Base-by-base conservation (phyloP, 2,329 filamentous ascomycete species). In the Pezicula carpinea region DNA sequence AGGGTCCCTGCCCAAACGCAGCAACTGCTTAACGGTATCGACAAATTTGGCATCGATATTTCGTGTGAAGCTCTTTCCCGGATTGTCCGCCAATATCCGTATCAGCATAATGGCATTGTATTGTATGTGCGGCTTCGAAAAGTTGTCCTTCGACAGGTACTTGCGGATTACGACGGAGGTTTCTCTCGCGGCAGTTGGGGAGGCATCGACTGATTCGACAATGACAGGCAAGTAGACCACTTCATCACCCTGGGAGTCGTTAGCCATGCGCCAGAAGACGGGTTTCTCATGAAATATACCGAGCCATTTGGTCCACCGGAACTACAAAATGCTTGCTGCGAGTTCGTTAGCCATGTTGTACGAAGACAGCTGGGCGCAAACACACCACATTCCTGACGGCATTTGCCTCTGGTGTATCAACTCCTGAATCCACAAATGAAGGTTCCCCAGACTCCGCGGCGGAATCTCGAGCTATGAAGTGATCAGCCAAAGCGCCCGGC, bases 31-130 rank as follows among this genome's bases (percentile, higher is more conserved):
- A 14, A 87, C 70, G 1, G 82, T 82, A 35, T 85, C 77, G 44
- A 87, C 80, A 62, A 96, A 97, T 60, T 89, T 89, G 61, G 83
- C 77, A 66, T 96, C 91, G 35, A 97, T 68, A 64, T 95, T 91
- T 56, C 87, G 80, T n/a, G 92, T 96, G 62, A 99, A 99, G 2
- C 83, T 89, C 44, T 79, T 77, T 23, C 92, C 92, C 0, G 93
- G 93, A 64, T 99, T 96, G 66, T 97, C 91, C 57, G 83, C 77
- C 55, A 99, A 73, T 61, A 99, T 99, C 52, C 92, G 85, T 57
- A 95, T 76, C 47, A 99, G 79, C 93, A 97, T 97, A 61, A 97
- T 83, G 53, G 89, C 86, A 70, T 97, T 96, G 76, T 96, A 97
- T 67, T 97, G 92, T 57, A 84, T 82, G 59, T 87, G 82, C 8